Percentiles rank a stretch among this genome's conserved stretches.
Evolutionary conservation across 2,329 filamentous ascomycete genomes (phyloP).

Genomic region (Apiospora marii): DNA sequence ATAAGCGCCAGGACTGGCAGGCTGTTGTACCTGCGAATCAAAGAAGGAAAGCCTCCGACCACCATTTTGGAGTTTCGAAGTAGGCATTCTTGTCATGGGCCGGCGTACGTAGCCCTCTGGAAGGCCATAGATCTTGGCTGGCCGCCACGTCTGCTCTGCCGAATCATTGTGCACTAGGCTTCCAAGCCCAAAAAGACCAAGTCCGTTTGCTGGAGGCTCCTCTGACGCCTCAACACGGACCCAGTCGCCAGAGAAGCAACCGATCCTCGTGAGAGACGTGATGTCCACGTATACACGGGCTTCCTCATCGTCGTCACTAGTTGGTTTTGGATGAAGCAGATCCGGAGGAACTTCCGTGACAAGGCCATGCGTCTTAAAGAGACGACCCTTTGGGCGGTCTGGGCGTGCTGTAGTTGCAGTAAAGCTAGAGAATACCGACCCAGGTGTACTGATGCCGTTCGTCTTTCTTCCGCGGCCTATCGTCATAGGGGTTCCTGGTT

Average conservation of each 20-base stretch:
- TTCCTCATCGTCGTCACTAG: conserved; percentile 81
- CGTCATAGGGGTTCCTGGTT: conserved; percentile 82
- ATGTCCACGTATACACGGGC: conserved; percentile 91
- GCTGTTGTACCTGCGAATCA: conserved; percentile 71
- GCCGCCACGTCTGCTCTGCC: conserved; percentile 75
- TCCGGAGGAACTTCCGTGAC: conserved; percentile 76
- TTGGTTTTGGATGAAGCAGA: conserved; percentile 83
- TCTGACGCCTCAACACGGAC: conserved; percentile 81
- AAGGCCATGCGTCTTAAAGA: conserved; percentile 85
- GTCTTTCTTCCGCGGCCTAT: conserved; percentile 68
- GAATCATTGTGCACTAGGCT: conserved; percentile 70
- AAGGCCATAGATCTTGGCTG: conserved; percentile 87
- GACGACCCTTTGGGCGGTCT: conserved; percentile 74
- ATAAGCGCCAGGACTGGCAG: conserved; percentile 69
- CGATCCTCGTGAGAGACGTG: conserved; percentile 83
- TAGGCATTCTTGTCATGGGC: conserved; percentile 67
- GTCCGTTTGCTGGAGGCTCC: conserved; percentile 74
- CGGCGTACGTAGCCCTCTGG: conserved; percentile 76
- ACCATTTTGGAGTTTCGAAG: conserved; percentile 57
- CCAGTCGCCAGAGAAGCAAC: conserved; percentile 98
- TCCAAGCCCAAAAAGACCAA: conserved; percentile 72
- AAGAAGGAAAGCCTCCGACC: conserved; percentile 67
- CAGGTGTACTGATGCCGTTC: conserved; percentile 82
- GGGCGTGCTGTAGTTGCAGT: conserved; percentile 83
- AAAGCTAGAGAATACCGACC: conserved; percentile 88